Conservation (phyloP, 2,329 filamentous ascomycete genomes). For the Fusarium sp. region DNA sequence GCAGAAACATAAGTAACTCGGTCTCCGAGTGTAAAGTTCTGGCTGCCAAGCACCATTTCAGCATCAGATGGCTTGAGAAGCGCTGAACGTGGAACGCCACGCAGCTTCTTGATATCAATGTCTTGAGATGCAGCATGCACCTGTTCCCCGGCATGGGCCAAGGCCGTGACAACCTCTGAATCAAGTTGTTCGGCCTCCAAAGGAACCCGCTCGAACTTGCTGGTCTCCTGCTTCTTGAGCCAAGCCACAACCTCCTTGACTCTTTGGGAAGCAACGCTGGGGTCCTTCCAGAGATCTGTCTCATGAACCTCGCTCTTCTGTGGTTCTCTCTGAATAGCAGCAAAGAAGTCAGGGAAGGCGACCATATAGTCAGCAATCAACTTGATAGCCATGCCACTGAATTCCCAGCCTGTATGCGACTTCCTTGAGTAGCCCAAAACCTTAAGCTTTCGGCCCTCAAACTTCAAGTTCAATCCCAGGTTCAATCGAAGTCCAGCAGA, state of each 20-base stretch:
- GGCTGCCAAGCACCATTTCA: constrained; percentile 89
- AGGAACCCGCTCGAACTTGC: constrained; percentile 94
- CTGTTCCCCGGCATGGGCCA: constrained; percentile 80
- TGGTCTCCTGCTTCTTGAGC: constrained; percentile 91
- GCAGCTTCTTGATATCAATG: constrained; percentile 74
- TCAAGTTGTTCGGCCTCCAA: constrained; percentile 97
- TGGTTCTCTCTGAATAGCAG: constrained; percentile 84
- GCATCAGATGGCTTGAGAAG: constrained; percentile 94
- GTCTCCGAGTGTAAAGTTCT: constrained; percentile 86
- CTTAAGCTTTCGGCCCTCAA: constrained; percentile 94
- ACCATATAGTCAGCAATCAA: constrained; percentile 91
- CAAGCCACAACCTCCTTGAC: constrained; percentile 95
- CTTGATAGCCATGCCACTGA: constrained; percentile 83
- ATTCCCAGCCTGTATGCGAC: constrained; percentile 90
- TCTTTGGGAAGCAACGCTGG: constrained; percentile 76
- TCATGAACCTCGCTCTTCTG: constrained; percentile 86
- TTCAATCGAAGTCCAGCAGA: constrained; percentile 88
- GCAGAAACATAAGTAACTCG: constrained; percentile 93
- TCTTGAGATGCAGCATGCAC: constrained; percentile 63
- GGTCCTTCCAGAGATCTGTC: constrained; percentile 84
- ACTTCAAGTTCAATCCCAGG: constrained; percentile 94
- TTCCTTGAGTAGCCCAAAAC: constrained; percentile 95
- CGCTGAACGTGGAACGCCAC: constrained; percentile 84
- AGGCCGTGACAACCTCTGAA: constrained; percentile 83
- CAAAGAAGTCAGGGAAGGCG: constrained; percentile 94